Conservation (phyloP, 2,329 filamentous ascomycete species). For the Monilinia aucupariae region DNA sequence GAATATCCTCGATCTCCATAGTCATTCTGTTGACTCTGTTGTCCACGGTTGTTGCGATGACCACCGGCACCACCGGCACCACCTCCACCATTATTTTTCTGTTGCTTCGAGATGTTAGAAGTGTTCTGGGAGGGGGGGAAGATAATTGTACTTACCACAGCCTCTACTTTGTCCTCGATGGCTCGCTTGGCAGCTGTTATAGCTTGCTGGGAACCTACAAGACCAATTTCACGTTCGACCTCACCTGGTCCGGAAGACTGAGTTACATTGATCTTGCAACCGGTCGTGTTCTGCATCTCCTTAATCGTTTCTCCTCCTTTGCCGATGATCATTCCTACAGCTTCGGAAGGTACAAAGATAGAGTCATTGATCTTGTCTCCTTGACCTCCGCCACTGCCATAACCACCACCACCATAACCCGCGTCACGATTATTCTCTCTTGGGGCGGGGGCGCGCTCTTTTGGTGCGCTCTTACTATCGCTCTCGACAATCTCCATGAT, state of each 20-base stretch:
- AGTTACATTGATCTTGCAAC: constrained; percentile 92
- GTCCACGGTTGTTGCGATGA: constrained; percentile 38
- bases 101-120: constrained; percentile 39
- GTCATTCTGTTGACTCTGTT: constrained; percentile 48
- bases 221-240: constrained; percentile 76
- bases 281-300: constrained; percentile 81
- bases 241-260: constrained; percentile 73
- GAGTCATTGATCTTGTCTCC: constrained; percentile 73
- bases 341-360: constrained; percentile 81
- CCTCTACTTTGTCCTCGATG: constrained; percentile 88
- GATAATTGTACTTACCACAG: constrained; percentile 59
- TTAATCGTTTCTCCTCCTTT: constrained; percentile 93
- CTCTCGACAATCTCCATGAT: constrained; percentile 94
- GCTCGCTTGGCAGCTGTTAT: constrained; percentile 77
- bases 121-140: not conserved
- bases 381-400: constrained; percentile 38
- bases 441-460: constrained; percentile 35
- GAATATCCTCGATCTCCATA: constrained; percentile 50
- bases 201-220: constrained; percentile 71
- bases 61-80: constrained; percentile 42
- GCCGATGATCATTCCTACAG: constrained; percentile 94
- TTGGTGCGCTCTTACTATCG: constrained; percentile 56
- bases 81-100: constrained; percentile 46
- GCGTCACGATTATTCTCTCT: constrained; percentile 45
- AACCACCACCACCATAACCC: constrained; percentile 40